These are phyloP conservation scores for Pseudonitzschia pungens DNA, from an alignment of 108 stramenopile species.

Conservation along the genomic window DNA sequence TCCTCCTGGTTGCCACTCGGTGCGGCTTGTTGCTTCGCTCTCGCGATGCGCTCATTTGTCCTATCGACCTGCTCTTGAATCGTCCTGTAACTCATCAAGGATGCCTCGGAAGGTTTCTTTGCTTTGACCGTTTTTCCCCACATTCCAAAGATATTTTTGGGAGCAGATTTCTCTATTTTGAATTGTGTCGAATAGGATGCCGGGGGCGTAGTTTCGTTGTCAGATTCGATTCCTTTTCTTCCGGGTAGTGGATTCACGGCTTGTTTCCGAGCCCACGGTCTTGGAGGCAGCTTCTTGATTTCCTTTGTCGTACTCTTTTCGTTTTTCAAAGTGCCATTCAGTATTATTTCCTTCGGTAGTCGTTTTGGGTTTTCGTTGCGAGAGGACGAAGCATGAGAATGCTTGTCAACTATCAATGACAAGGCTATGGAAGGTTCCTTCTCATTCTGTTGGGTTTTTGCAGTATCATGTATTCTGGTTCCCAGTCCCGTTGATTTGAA, in stretches of 20 bases:
- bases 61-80: slow-evolving; percentile 30
- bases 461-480: background rate
- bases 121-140: slow-evolving; percentile 32
- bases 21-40: slow-evolving; percentile 22
- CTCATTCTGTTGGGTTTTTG: background rate
- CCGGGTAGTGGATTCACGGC: background rate
- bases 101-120: slow-evolving; percentile 26
- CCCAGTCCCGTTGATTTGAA: background rate
- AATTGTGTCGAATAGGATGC: slow-evolving; percentile 15
- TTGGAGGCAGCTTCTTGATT: background rate
- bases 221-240: background rate
- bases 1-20: too few relatives aligned
- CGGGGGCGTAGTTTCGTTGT: background rate
- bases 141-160: slow-evolving; percentile 22
- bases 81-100: slow-evolving; percentile 29
- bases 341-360: background rate
- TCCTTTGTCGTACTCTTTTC: background rate
- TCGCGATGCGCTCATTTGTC: slow-evolving; percentile 28
- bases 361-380: too few relatives aligned
- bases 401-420: background rate
- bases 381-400: background rate
- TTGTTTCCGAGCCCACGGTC: background rate
- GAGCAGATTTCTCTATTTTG: slow-evolving; percentile 28
- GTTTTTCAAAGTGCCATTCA: background rate
- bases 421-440: background rate